Conservation (phyloP, 768 basidiomycete species). For the Clitopilus passeckerianus region DNA sequence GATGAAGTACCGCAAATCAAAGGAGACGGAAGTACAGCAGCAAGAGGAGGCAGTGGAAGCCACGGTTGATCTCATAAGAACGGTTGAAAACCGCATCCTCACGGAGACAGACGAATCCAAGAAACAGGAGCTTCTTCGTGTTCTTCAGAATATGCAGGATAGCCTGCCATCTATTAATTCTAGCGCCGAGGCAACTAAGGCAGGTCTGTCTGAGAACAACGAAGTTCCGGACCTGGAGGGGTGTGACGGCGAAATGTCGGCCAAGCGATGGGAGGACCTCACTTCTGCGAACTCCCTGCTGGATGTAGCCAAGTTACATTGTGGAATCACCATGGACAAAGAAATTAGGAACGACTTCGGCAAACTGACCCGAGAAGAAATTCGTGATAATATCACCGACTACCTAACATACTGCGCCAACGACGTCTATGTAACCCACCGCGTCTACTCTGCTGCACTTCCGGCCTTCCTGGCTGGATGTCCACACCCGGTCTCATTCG, state of each 20-base stretch:
- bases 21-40: slow-evolving; percentile 48
- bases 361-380: slow-evolving; percentile 57
- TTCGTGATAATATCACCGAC: slow-evolving; percentile 59
- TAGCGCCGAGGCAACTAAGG: slow-evolving; percentile 7
- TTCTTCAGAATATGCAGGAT: slow-evolving; percentile 34
- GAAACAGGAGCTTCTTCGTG: slow-evolving; percentile 31
- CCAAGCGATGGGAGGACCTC: slow-evolving; percentile 86
- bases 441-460: slow-evolving; percentile 70
- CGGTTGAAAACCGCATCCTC: slow-evolving; percentile 42
- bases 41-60: slow-evolving; percentile 61
- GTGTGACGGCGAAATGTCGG: slow-evolving; percentile 26
- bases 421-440: slow-evolving; percentile 83
- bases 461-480: slow-evolving; percentile 81
- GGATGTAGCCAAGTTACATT: slow-evolving; percentile 90
- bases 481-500: slow-evolving; percentile 90
- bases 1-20: slow-evolving; percentile 78
- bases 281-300: slow-evolving; percentile 89
- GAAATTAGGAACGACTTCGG: slow-evolving; percentile 73
- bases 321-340: slow-evolving; percentile 77
- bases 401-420: slow-evolving; percentile 82
- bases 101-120: slow-evolving; percentile 43
- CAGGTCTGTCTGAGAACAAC: slow-evolving; percentile 16
- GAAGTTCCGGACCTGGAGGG: slow-evolving; percentile 17
- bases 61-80: slow-evolving; percentile 33
- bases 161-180: slow-evolving; percentile 22